Evolutionary conservation across 2,329 filamentous ascomycete species (phyloP).

Genomic region (Corinectria fuckeliana): DNA sequence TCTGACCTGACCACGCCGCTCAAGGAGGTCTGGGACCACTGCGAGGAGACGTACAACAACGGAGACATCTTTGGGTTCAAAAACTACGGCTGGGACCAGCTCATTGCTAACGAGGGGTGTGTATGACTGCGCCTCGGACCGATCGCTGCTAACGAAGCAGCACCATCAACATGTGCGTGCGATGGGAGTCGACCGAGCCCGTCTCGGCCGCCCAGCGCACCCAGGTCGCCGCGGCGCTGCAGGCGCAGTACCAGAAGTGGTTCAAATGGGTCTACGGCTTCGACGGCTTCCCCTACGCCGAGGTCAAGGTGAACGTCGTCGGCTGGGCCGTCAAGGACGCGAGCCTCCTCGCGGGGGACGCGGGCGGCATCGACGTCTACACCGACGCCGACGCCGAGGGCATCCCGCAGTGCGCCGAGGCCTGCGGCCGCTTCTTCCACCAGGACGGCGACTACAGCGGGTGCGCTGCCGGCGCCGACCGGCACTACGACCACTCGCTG

Average conservation of each 20-base stretch:
- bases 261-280: conserved; percentile 52
- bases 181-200: conserved; percentile 49
- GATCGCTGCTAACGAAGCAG: conserved; percentile 12
- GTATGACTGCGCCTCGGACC: too few relatives aligned
- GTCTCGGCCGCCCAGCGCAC: conserved; percentile 48
- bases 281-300: conserved; percentile 50
- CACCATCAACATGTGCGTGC: conserved; percentile 45
- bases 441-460: conserved; percentile 49
- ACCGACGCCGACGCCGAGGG: conserved; percentile 48
- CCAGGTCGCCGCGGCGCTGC: conserved; percentile 44
- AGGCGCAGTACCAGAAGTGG: conserved; percentile 48
- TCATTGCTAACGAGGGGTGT: conserved; percentile 41
- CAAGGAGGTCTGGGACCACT: conserved; percentile 43
- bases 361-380: conserved; percentile 48
- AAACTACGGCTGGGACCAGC: conserved; percentile 45
- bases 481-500: conserved; percentile 53
- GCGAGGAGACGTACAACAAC: conserved; percentile 36
- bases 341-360: conserved; percentile 46
- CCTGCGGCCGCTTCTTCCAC: conserved; percentile 54
- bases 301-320: conserved; percentile 49
- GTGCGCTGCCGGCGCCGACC: conserved; percentile 43
- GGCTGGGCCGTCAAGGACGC: conserved; percentile 51
- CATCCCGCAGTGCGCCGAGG: conserved; percentile 48
- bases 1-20: conserved; percentile 32
- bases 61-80: conserved; percentile 36